phyloP scores from a whole-genome alignment of 371 early-diverging fungal species.

The Syncephalastrum sp. region DNA sequence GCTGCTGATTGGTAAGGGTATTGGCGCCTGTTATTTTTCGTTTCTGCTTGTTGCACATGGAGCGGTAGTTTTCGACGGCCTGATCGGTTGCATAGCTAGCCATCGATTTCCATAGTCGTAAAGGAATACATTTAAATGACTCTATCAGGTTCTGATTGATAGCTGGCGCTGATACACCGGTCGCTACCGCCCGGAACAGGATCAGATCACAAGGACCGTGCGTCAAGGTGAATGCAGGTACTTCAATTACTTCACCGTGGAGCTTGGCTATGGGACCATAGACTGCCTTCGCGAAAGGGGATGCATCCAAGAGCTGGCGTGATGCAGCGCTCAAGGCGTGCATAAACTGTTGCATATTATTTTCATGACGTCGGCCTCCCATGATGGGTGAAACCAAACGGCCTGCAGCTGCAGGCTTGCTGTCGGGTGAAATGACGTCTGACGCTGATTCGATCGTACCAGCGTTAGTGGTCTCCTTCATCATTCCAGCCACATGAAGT shows the following conservation, averaged over 20 bases:
- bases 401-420: neutral
- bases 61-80: constrained; percentile 20
- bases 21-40: too few species aligned
- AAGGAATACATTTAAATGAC: constrained; percentile 31
- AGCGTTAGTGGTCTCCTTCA: neutral
- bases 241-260: constrained; percentile 29
- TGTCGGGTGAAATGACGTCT: neutral
- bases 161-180: constrained; percentile 25
- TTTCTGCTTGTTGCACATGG: neutral
- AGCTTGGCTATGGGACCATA: constrained; percentile 25
- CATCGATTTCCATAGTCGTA: constrained; percentile 25
- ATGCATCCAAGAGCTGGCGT: constrained; percentile 14
- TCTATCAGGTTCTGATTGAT: constrained; percentile 28
- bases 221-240: constrained; percentile 33
- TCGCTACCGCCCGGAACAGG: constrained; percentile 22
- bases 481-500: constrained; percentile 1
- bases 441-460: neutral
- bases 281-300: constrained; percentile 24
- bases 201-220: constrained; percentile 33
- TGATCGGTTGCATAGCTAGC: constrained; percentile 21
- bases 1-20: constrained; percentile 3
- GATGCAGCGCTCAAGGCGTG: constrained; percentile 25
- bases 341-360: constrained; percentile 17
- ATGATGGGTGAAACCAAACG: constrained; percentile 1
- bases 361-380: constrained; percentile 4